Evolutionary conservation across 768 basidiomycete species (phyloP), one percentile per base, ranked within the genome.

Genomic region (Tubosaeta sp.): DNA sequence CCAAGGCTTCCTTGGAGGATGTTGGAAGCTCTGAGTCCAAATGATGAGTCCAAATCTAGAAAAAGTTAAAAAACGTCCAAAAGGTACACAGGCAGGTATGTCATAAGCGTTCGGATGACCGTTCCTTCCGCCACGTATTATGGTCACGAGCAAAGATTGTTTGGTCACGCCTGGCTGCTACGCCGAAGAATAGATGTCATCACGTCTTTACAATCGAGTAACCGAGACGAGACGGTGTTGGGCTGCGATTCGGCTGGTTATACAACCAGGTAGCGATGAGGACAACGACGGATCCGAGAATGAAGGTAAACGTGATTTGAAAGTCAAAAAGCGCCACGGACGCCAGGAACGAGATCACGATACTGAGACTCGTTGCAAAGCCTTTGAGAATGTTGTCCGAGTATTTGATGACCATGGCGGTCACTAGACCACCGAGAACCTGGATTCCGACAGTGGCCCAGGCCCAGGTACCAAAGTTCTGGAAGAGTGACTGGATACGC

Each of bases 391-490:
- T 89, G 69, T 94, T 94, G 68, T 91, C 90, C 42, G 89, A 85
- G 67, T 94, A 94, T 64, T 94, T 90, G 79, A 95, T 95, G 34
- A 95, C 94, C 69, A 95, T 73, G 2, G 94, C 94, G 6, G 94
- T 96, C 58, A 96, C 75, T 45, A 96, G 73, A 1, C 94, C 94
- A n/a, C 94, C 94, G 19, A 94, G 68, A 4, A 94, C 92, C 70
- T 96, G 92, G 18, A 90, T 85, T 34, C 78, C 64, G 39, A 96
- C 91, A 2, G 93, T 94, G 21, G 86, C 86, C 85, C 92, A 91
- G 27, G 94, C 94, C 90, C 90, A 93, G 19, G 73, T 74, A 22
- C 90, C 90, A 65, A 97, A 98, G 69, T 94, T 86, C 49, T 72
- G 76, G 67, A 98, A 94, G 22, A 93, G 73, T 9, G 78, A 69